Percentiles rank a stretch among this genome's conserved stretches.
These are phyloP conservation scores for Chytriomyces confervae DNA, from an alignment of 192 early-diverging fungal species.

Conservation along the genomic window DNA sequence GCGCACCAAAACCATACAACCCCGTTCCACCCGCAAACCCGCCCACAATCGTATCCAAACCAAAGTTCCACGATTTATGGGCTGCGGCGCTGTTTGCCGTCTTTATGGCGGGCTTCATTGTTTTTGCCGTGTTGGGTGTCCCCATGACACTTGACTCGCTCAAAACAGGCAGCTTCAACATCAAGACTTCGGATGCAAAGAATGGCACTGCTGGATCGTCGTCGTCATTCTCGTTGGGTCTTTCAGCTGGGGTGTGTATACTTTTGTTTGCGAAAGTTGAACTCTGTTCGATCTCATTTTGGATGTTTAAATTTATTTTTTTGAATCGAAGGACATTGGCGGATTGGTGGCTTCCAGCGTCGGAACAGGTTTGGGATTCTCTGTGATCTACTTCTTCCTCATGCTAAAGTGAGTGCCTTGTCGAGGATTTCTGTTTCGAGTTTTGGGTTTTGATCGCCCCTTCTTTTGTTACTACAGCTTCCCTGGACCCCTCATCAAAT, in stretches of 20 bases:
- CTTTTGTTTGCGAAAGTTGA: constrained; percentile 19
- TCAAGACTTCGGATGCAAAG: background rate
- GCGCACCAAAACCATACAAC: constrained; percentile 17
- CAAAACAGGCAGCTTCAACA: background rate
- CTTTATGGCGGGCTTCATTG: constrained; percentile 61
- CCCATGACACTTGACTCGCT: background rate
- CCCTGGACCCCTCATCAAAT: constrained; percentile 33
- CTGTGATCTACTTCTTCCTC: constrained; percentile 46
- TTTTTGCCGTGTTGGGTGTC: constrained; percentile 53
- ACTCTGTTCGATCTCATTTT: background rate
- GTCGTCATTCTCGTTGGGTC: constrained; percentile 33
- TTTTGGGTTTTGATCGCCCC: background rate
- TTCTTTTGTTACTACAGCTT: constrained; percentile 35
- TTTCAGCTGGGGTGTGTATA: constrained; percentile 34
- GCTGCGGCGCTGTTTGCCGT: constrained; percentile 66
- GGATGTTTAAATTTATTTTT: background rate
- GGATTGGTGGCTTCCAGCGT: constrained; percentile 42
- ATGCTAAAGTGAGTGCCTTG: constrained; percentile 41
- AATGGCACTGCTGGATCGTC: constrained; percentile 20
- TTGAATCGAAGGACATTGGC: constrained; percentile 25
- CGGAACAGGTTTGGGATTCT: constrained; percentile 44
- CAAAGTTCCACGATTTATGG: constrained; percentile 68
- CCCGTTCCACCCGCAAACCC: constrained; percentile 8
- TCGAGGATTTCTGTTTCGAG: background rate
- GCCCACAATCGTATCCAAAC: constrained; percentile 16